Evolutionary conservation across 768 basidiomycete species (phyloP), one percentile per base, ranked within the genome.

Genomic region (Kwoniella shandongensis): DNA sequence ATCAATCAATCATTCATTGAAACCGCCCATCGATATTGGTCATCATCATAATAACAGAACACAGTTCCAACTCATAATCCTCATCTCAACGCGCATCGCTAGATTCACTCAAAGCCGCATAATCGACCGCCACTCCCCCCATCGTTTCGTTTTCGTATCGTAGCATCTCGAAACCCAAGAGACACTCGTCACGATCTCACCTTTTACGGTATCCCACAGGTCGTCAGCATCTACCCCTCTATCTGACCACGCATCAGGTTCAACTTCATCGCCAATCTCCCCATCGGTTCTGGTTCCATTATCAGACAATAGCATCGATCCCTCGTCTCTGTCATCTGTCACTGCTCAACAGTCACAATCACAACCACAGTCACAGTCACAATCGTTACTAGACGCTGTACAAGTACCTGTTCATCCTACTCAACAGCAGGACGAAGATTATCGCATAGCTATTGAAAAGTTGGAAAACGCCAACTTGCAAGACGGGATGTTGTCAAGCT

Each of bases 401-500:
- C 6, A 32, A 32, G 13, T 13, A 32, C 32, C 32, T 6, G 13
- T 13, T 32, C 32, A 32, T 32, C 32, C 32, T 32, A 32, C 13
- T 32, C 7, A 36, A 46, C 44, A 40, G 17, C 27, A 32, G 38
- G 48, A 60, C 15, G 42, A 46, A 57, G 57, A 61, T 27, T 66
- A 66, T 51, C 40, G 47, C 38, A 22, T 45, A 30, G 64, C 64
- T 26, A 36, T 69, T 5, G 26, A 62, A 30, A 58, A 47, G 26
- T 41, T 69, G 20, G 63, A 59, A 54, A 49, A 57, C 27, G 46
- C 67, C 13, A 54, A 61, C 42, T 46, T 52, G 38, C 51, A 65
- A 44, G 65, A 63, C 63, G 63, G 66, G 45, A 72, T 72, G 67
- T 65, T 72, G 52, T 69, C 67, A 39, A 67, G 65, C 50, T 69